Percentiles rank a stretch among this genome's conserved stretches.
phyloP scores from a whole-genome alignment of 2,329 filamentous ascomycete genomes.

The Clonostachys rhizophaga region DNA sequence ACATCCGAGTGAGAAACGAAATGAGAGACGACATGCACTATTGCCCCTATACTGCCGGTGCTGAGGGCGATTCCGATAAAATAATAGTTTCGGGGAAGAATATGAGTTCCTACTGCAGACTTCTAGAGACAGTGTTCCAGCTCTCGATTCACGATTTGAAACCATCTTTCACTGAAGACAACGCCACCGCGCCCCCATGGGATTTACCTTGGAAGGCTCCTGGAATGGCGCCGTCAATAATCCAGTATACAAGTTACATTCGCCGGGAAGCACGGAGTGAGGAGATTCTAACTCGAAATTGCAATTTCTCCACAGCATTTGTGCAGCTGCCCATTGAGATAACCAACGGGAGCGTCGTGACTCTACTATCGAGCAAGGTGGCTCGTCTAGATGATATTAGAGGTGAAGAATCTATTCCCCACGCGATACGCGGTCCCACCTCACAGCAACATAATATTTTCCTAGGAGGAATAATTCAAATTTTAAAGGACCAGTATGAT shows the following conservation, averaged over 20 bases:
- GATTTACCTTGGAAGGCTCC: neutral
- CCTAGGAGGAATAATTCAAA: neutral
- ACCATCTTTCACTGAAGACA: neutral
- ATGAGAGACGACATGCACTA: too few relatives aligned
- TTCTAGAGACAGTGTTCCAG: neutral
- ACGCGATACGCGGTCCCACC: neutral
- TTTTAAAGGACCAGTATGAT: neutral
- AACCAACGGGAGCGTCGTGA: neutral
- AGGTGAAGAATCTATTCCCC: neutral
- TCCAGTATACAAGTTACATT: neutral
- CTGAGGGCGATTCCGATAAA: too few relatives aligned
- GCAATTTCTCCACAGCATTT: neutral
- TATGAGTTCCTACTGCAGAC: neutral
- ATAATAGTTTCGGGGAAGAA: too few relatives aligned
- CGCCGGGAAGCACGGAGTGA: neutral
- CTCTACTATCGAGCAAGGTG: neutral
- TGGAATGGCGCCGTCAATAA: neutral
- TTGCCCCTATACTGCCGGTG: too few relatives aligned
- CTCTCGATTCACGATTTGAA: neutral
- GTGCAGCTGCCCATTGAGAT: neutral
- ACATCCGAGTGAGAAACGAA: too few relatives aligned
- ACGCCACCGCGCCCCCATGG: neutral
- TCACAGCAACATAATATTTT: neutral
- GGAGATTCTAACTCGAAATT: neutral
- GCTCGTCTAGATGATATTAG: too few relatives aligned